phyloP scores from a whole-genome alignment of 1,284 basidiomycete genomes.

The Trichosporon faecale region DNA sequence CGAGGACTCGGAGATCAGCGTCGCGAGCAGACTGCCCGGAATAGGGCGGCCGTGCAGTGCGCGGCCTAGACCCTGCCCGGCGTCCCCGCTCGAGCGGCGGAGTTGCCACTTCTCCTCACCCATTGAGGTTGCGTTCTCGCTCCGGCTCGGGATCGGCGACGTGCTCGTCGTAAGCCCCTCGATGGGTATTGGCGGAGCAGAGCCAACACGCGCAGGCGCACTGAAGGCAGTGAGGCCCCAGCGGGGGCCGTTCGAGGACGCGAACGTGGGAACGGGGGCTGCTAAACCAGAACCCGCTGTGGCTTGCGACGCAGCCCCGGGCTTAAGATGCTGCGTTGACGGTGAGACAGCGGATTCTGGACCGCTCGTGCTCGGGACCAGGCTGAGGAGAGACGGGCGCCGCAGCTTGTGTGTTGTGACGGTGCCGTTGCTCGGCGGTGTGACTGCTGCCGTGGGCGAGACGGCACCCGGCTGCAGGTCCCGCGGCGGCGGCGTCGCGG shows the following conservation, averaged over 20 bases:
- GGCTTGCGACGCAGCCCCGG: not conserved
- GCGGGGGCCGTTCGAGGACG: conserved; percentile 26
- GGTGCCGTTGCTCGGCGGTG: conserved; percentile 3
- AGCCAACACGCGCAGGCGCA: conserved; percentile 30
- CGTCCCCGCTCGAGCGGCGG: not conserved
- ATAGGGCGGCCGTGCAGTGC: conserved; percentile 38
- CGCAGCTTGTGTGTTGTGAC: conserved; percentile 27
- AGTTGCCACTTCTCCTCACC: conserved; percentile 11
- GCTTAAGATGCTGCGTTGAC: not conserved
- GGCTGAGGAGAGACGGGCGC: conserved; percentile 38
- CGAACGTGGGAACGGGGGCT: conserved; percentile 5
- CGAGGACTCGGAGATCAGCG: conserved; percentile 44
- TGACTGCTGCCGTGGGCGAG: not conserved
- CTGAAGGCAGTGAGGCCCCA: conserved; percentile 26
- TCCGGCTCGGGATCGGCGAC: conserved; percentile 26
- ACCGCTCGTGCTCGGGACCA: conserved; percentile 6
- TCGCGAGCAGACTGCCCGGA: conserved; percentile 43
- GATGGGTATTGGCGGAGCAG: conserved; percentile 36
- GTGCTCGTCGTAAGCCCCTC: conserved; percentile 39
- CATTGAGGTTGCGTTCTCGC: conserved; percentile 9
- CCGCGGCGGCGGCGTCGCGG: conserved; percentile 9
- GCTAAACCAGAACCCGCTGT: not conserved
- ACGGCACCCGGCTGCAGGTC: not conserved
- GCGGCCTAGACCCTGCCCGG: not conserved
- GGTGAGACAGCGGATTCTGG: not conserved